phyloP scores from a whole-genome alignment of 306 rosid species.

The Cotoneaster glaucophyllus region DNA sequence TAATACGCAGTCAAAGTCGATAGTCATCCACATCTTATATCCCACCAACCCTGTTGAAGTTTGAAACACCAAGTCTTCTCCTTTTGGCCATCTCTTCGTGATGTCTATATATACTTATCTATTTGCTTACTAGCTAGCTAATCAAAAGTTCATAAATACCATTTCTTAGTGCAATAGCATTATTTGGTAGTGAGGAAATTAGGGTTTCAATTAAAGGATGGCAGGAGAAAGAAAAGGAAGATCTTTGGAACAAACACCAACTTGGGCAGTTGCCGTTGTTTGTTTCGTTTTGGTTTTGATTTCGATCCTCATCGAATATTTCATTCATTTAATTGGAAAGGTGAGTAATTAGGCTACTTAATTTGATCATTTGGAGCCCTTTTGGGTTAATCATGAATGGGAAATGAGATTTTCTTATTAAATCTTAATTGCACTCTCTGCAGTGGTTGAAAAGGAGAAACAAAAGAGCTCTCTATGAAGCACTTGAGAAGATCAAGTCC shows the following conservation, averaged over 20 bases:
- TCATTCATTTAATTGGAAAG: conserved; percentile 61
- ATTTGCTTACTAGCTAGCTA: neutral
- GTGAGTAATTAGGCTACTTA: neutral
- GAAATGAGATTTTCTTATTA: neutral
- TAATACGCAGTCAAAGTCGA: neutral
- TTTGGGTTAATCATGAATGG: neutral
- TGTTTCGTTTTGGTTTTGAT: conserved; percentile 58
- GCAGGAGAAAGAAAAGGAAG: conserved; percentile 50
- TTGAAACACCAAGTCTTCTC: neutral
- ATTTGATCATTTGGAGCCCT: neutral
- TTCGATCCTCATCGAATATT: conserved; percentile 64
- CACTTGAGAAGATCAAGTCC: conserved; percentile 74
- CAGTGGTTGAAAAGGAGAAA: conserved; percentile 75
- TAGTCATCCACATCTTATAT: neutral
- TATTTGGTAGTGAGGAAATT: neutral
- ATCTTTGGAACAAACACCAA: conserved; percentile 72
- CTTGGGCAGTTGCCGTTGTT: conserved; percentile 84
- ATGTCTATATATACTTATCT: neutral
- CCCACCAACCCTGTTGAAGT: neutral
- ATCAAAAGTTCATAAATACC: neutral
- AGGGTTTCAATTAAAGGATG: conserved; percentile 24
- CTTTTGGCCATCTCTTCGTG: neutral
- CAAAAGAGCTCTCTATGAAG: conserved; percentile 56
- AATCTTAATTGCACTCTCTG: neutral
- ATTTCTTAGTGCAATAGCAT: neutral